phyloP scores from a whole-genome alignment of 495 filamentous ascomycete species.

The Cudoniella acicularis region DNA sequence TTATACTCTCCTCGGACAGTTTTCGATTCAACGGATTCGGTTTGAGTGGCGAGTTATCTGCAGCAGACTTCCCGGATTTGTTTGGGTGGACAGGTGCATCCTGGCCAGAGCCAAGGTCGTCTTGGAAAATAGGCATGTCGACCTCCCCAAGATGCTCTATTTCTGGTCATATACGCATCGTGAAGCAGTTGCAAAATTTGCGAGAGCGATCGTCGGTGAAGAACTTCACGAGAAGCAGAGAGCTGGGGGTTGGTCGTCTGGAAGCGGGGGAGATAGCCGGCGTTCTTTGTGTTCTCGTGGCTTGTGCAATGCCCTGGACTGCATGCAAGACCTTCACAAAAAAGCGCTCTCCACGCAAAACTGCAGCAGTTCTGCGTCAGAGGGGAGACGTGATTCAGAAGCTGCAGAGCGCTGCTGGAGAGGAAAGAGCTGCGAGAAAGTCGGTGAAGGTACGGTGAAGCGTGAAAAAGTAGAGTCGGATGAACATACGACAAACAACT shows the following conservation, averaged over 20 bases:
- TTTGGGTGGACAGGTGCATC: constrained; percentile 21
- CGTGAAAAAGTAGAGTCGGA: neutral
- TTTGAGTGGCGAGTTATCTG: constrained; percentile 9
- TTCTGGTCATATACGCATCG: constrained; percentile 17
- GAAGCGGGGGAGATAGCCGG: constrained; percentile 10
- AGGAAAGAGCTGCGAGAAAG: no score
- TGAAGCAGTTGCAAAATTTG: constrained; percentile 8
- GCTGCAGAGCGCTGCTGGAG: no score
- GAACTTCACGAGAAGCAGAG: neutral
- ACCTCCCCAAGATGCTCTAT: constrained; percentile 12
- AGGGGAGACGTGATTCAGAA: no score
- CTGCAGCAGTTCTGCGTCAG: no score
- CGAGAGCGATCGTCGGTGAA: constrained; percentile 9
- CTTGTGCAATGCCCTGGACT: constrained; percentile 3
- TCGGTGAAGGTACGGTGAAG: neutral
- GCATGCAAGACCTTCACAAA: constrained; percentile 15
- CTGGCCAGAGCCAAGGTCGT: constrained; percentile 33
- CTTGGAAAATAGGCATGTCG: constrained; percentile 60
- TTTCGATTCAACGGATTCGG: constrained; percentile 15
- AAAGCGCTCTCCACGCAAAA: neutral
- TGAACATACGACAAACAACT: neutral
- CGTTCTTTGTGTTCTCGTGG: constrained; percentile 3
- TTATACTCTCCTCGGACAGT: constrained; percentile 39
- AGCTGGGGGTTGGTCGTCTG: constrained; percentile 9
- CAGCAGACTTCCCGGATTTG: constrained; percentile 12